Conservation (phyloP, 1,284 basidiomycete genomes). For the Sporisorium iseilematis-ciliati region DNA sequence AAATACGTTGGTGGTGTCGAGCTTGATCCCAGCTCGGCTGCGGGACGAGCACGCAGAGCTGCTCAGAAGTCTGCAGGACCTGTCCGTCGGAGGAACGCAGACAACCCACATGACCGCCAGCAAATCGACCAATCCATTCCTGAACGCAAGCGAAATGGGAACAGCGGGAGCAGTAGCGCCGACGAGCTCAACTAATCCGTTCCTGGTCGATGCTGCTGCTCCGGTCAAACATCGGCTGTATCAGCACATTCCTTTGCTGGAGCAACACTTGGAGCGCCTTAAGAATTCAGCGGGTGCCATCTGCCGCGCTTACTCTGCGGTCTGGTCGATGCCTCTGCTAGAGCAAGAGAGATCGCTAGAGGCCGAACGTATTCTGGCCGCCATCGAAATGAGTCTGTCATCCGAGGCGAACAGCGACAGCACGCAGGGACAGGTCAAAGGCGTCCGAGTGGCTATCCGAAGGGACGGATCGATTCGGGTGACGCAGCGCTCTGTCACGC, state of each 20-base stretch:
- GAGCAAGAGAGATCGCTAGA: constrained; percentile 31
- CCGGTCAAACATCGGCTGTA: constrained; percentile 31
- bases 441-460: constrained; percentile 39
- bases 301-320: constrained; percentile 40
- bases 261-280: constrained; percentile 39
- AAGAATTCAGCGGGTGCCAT: constrained; percentile 38
- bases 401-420: constrained; percentile 1
- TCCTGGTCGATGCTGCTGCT: constrained; percentile 16
- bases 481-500: constrained; percentile 30
- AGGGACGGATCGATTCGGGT: constrained; percentile 33
- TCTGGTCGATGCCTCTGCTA: constrained; percentile 35
- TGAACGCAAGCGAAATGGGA: constrained; percentile 10
- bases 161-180: neutral
- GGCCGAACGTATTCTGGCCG: constrained; percentile 26
- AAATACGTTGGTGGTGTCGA: constrained; percentile 36
- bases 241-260: constrained; percentile 38
- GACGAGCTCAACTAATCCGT: constrained; percentile 23
- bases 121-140: constrained; percentile 39
- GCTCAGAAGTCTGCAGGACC: constrained; percentile 11
- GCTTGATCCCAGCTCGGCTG: constrained; percentile 21
- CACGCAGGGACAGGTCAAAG: constrained; percentile 21
- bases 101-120: neutral
- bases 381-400: constrained; percentile 27
- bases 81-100: constrained; percentile 6
- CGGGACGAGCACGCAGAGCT: constrained; percentile 12